Evolutionary conservation across 169 alveolate genomes (phyloP), one percentile per base, ranked within the genome.

Genomic region (Plasmodium fragile): DNA sequence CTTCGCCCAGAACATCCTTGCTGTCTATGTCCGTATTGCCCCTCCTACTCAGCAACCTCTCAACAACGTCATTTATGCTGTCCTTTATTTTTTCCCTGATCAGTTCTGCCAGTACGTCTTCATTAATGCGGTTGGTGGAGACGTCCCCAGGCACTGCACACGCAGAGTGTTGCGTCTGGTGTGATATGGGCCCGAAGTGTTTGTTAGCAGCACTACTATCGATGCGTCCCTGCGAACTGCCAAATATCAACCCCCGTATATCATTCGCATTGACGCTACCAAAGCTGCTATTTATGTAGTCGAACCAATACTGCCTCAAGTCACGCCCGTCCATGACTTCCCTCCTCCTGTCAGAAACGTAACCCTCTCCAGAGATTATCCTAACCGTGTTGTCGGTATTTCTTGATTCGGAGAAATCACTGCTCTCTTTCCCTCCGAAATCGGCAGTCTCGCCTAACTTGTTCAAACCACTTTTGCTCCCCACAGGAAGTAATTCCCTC

Each of bases 371-470:
- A 18, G 25, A 43, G 28, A 32, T 53, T 11, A 71, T 41, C 13
- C 18, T 85, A 25, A n/a, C 69, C 22, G 65, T 52, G 55, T 41
- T 85, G 18, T 78, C 94, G 43, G 16, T 43, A 36, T 28, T 55
- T 77, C 36, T 77, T 8, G 82, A 89, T 36, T 89, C 91, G 39
- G 43, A 30, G 25, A 28, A 39, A 28, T 52, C 59, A 52, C 53
- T 53, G 28, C 53, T 59, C 65, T 65, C 94, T 18, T 89, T 89
- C 22, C 59, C 69, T 4, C 94, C 94, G 81, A 89, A 89, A 89
- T 89, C 94, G 8, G 94, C 94, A 13, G 94, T 89, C 81, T 89
- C 94, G 18, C 90, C 13, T 79, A 89, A 78, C 25, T 49, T 79
- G 28, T 59, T 34, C 25, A 71, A 34, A 78, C 81, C 36, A 36